Base-by-base conservation (phyloP, 2,329 filamentous ascomycete genomes). In the Alternaria brassicicola region DNA sequence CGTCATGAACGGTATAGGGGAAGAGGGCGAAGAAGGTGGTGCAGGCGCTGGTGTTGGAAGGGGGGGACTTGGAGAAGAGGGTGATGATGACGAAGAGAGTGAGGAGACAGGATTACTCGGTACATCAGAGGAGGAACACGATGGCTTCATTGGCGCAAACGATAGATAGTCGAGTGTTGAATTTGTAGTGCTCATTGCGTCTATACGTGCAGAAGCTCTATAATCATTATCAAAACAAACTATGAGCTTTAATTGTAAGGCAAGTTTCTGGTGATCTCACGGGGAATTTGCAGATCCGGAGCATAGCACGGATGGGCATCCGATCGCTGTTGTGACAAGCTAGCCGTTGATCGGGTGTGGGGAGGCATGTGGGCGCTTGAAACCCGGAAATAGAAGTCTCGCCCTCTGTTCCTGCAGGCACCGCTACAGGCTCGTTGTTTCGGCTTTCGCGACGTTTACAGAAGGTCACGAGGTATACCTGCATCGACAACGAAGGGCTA, bases 1-100 rank as follows among this genome's bases (percentile, higher is more conserved):
- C 76, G 88, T 98, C 36, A 82, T 98, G 43, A 92, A 97, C 73
- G 91, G 71, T 8, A 68, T 72, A 61, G 73, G 75, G 12, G 73
- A 75, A 45, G 75, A 68, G 45, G 36, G 49, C 17, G 72, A 74
- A 46, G 75, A 70, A 19, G 71, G 63, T 15, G 66, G 64, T 9
- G 64, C 62, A 6, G 91, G 67, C 6, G 38, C 61, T 19, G 74
- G 66, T 15, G 56, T 61, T 15, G 55, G 65, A 9, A 58, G 68
- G 39, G 75, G 77, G 1, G 74, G 70, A 4, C 48, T 78, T 42
- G 71, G 78, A 19, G 76, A 79, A 5, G 73, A 73, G 10, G 64
- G 51, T 12, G 51, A 55, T 7, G 53, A 52, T 2, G 72, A 65
- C 6, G 77, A 68, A n/a, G 67, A 65, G 9, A 75, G 73, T 49